These are phyloP conservation scores for Ophiostoma ulmi DNA, from an alignment of 2,329 filamentous ascomycete species.

Conservation along the genomic window DNA sequence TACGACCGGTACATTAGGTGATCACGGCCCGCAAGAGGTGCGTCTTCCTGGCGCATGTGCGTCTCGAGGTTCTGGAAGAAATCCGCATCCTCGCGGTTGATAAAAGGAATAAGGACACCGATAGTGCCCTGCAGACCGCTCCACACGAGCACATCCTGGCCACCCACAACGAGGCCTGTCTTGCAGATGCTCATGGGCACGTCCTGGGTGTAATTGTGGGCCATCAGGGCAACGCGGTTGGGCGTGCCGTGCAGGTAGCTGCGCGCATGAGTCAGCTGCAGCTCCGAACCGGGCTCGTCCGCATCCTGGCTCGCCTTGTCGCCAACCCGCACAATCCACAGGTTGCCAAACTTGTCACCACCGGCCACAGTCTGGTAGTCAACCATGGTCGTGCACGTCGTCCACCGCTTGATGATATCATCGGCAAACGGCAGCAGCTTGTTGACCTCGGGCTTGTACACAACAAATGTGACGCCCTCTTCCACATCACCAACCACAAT, in stretches of 20 bases:
- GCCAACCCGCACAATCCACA: conserved; percentile 87
- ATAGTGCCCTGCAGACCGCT: conserved; percentile 91
- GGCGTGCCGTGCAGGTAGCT: conserved; percentile 85
- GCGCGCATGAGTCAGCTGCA: conserved; percentile 85
- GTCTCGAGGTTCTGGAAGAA: conserved; percentile 95
- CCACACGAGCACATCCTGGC: conserved; percentile 88
- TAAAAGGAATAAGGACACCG: conserved; percentile 86
- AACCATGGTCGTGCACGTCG: conserved; percentile 84
- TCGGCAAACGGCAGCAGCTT: conserved; percentile 89
- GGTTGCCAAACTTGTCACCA: conserved; percentile 95
- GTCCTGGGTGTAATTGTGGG: conserved; percentile 87
- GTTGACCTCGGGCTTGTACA: conserved; percentile 90
- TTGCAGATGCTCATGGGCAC: conserved; percentile 88
- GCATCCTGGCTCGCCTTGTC: conserved; percentile 80
- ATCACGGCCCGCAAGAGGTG: conserved; percentile 84
- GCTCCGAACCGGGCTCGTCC: conserved; percentile 85
- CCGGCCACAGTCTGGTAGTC: conserved; percentile 95
- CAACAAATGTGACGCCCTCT: conserved; percentile 85
- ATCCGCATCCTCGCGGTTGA: conserved; percentile 87
- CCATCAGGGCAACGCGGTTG: conserved; percentile 76
- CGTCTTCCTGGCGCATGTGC: conserved; percentile 78
- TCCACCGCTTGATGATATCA: conserved; percentile 85
- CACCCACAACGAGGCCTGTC: conserved; percentile 82
- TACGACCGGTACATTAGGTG: conserved; percentile 95
- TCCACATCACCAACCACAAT: conserved; percentile 90